Evolutionary conservation across 306 rosid genomes (phyloP).

Genomic region (Cucurbita moschata): DNA sequence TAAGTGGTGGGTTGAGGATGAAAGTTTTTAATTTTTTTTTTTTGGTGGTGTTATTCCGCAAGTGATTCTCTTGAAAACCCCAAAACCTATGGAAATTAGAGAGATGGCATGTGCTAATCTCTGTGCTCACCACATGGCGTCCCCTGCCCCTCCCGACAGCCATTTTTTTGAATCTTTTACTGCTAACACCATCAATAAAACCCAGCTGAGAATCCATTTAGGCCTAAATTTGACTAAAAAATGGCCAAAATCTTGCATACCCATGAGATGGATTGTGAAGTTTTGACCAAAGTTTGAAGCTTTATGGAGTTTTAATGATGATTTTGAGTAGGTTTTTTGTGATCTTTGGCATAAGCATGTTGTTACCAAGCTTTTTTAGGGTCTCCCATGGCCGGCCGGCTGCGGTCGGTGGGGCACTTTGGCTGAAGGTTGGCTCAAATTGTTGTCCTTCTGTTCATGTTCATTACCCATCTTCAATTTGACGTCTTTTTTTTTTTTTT

Average conservation of each 20-base stretch:
- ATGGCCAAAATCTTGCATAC: neutral
- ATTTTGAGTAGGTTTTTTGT: constrained; percentile 6
- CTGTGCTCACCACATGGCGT: constrained; percentile 72
- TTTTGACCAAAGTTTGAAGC: neutral
- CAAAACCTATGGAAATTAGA: constrained; percentile 37
- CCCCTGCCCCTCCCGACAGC: neutral
- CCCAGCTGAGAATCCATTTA: neutral
- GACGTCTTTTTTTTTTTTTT: neutral
- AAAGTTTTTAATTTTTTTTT: neutral
- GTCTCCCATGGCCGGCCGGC: neutral
- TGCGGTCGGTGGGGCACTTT: neutral
- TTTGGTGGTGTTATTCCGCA: constrained; percentile 24
- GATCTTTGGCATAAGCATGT: constrained; percentile 11
- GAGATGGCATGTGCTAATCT: constrained; percentile 65
- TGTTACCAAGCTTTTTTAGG: constrained; percentile 6
- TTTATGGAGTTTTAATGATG: constrained; percentile 17
- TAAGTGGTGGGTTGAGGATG: neutral
- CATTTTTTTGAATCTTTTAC: constrained; percentile 1
- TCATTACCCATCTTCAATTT: neutral
- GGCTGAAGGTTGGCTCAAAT: neutral
- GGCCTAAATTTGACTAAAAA: neutral
- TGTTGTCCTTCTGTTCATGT: neutral
- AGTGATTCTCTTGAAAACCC: constrained; percentile 43
- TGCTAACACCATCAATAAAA: neutral
- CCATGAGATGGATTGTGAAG: neutral